Percentiles rank a stretch among this genome's conserved stretches.
Conservation (phyloP, 2,329 filamentous ascomycete species). For the Ustulina deusta region DNA sequence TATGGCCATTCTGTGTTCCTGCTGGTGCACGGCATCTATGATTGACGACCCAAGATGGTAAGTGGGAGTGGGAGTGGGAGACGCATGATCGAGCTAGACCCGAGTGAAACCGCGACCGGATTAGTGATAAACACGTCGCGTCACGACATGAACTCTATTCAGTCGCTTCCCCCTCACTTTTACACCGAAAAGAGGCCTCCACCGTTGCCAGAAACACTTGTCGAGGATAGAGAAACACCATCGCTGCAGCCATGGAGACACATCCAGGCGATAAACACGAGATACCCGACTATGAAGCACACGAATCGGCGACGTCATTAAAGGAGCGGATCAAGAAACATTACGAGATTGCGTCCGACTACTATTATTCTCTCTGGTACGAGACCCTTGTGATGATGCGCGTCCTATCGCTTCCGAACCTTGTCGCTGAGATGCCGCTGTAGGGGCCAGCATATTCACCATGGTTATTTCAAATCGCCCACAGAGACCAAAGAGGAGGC, state of each 20-base stretch:
- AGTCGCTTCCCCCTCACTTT: not conserved
- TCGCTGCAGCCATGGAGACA: slow-evolving; percentile 21
- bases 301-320: slow-evolving; percentile 53
- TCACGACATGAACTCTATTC: slow-evolving; percentile 2
- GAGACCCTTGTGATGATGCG: slow-evolving; percentile 20
- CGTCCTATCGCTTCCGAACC: not conserved
- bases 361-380: slow-evolving; percentile 71
- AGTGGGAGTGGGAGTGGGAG: not conserved
- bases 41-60: not conserved
- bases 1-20: not conserved
- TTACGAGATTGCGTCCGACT: slow-evolving; percentile 71
- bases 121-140: not conserved
- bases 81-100: slow-evolving; percentile 21
- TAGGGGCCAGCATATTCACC: slow-evolving; percentile 73
- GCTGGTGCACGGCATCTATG: not conserved
- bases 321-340: slow-evolving; percentile 71
- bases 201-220: not conserved
- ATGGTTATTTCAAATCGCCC: slow-evolving; percentile 67
- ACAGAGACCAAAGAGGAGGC: slow-evolving; percentile 68
- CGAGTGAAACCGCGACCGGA: slow-evolving; percentile 19
- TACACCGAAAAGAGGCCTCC: not conserved
- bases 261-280: slow-evolving; percentile 50
- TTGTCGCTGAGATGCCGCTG: slow-evolving; percentile 21
- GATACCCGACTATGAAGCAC: slow-evolving; percentile 46
- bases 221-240: not conserved